Base-by-base conservation (phyloP, 192 early-diverging fungal species). In the Piromyces finnis region DNA sequence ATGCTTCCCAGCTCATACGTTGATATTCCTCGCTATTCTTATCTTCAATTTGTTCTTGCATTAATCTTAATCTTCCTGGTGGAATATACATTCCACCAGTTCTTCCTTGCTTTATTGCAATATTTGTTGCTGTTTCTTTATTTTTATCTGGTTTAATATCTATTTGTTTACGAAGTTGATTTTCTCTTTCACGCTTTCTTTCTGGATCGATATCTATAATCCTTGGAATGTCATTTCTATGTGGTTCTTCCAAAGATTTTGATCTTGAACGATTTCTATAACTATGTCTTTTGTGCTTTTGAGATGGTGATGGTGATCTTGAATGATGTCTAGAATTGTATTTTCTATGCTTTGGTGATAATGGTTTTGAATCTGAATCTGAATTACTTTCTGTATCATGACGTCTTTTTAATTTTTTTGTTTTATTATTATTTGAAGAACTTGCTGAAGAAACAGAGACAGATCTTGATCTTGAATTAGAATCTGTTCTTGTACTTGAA, bases 1-100 rank as follows among this genome's bases (percentile, higher is more conserved):
- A 87, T 12, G 91, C 89, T 81, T 98, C 96, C 97, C 97, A 98
- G 29, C 91, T 92, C 84, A 95, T 92, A 12, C 96, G 93, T 84
- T 98, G 96, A 79, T 92, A 95, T 30, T 89, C 90, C 28, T 86
- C 85, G 78, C 86, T 89, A 30, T 37, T 85, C 80, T 92, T 92
- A 82, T 95, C 92, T 1, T 89, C 91, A 78, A 94, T 89, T 22
- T 86, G 84, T 77, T 90, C 78, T 17, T 77, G 93, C 91, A 97
- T 88, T 81, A 90, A 86, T 77, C 93, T 87, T 83, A 95, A 87
- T 36, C 91, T 87, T 27, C 91, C 91, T 29, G 95, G 95, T 26
- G 95, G 94, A 78, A 97, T 92, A 84, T 97, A 97, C 12, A 89
- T 93, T 27, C 93, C 93, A 82, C 93, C 91, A 11, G 89, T 86